A percentile compares a stretch with the other conserved stretches of the same genome.
Evolutionary conservation across 306 rosid genomes (phyloP).

Genomic region (Dryas alaskensis): DNA sequence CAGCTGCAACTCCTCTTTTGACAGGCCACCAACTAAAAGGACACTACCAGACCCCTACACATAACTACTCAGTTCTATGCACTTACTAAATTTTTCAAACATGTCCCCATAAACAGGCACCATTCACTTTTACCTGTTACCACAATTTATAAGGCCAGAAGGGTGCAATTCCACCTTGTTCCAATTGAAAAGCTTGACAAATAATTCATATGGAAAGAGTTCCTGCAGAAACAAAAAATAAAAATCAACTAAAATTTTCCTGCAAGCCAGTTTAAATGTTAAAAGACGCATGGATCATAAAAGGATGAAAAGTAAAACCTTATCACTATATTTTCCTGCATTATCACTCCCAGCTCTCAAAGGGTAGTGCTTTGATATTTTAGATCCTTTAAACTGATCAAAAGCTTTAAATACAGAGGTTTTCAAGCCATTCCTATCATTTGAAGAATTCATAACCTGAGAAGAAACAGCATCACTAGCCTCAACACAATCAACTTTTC

Average conservation of each 20-base stretch:
- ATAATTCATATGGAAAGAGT: conserved; percentile 64
- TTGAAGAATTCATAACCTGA: conserved; percentile 43
- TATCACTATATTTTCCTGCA: conserved; percentile 56
- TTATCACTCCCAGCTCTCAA: conserved; percentile 44
- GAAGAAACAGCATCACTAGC: conserved; percentile 40
- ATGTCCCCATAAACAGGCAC: conserved; percentile 11
- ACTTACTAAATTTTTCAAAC: neutral
- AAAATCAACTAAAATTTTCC: conserved; percentile 12
- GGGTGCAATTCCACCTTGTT: conserved; percentile 74
- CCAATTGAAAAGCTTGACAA: conserved; percentile 77
- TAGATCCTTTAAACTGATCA: conserved; percentile 79
- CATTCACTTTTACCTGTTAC: conserved; percentile 69
- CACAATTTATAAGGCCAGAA: conserved; percentile 80
- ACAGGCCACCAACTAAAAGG: no score
- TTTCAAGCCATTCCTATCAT: conserved; percentile 62
- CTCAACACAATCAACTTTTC: conserved; percentile 39
- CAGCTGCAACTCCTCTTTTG: no score
- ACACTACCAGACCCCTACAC: neutral
- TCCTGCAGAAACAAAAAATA: conserved; percentile 47
- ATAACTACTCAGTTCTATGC: conserved; percentile 15
- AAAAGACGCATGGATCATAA: conserved; percentile 7
- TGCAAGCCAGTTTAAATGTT: conserved; percentile 12
- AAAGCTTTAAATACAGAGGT: conserved; percentile 76
- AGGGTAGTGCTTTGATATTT: conserved; percentile 44
- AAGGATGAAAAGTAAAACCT: conserved; percentile 45